Base-by-base conservation (phyloP, 345 rosid genomes). In the Gynandropsis gynandra region DNA sequence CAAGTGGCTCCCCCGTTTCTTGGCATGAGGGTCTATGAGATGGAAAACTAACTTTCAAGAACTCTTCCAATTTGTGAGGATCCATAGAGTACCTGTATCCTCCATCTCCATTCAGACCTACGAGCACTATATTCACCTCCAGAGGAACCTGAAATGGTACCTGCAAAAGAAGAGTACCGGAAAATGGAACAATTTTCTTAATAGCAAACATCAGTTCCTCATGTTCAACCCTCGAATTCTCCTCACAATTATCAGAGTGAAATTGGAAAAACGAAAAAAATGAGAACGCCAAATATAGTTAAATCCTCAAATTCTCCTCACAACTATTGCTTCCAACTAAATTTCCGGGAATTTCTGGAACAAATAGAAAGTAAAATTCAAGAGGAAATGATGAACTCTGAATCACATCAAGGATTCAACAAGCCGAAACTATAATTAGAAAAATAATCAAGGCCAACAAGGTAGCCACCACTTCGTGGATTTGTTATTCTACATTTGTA, bases 141-240 rank as follows among this genome's bases (percentile, higher is more conserved):
- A 93, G 54, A 1, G 99, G 97, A 66, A 88, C 97, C 81, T 83
- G 92, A 73, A 93, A 88, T 0, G 99, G 97, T 63, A 93, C 97
- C 99, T 93, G 74, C 69, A 62, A 1, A 56, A 38, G 40, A 10
- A 24, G 15, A 21, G 49, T 10, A 46, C 13, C 17, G 31, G 16
- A 58, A 10, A 37, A 33, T 24, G 33, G 44, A 16, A 42, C 16
- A 62, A 35, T 40, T 10, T 32, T 50, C 58, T 12, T 16, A 29
- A 47, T 47, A 5, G 13, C 10, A 27, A 59, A 41, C 11, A 21
- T 27, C 52, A 24, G 47, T 37, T 33, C 29, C 46, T 9, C 3
- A 33, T 24, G 47, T 7, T 29, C 13, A 41, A 52, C 39, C n/a
- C n/a, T n/a, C n/a, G n/a, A n/a, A n/a, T n/a, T n/a, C n/a, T n/a